Percentiles rank a stretch among this genome's conserved stretches.
phyloP scores from a whole-genome alignment of 2,329 filamentous ascomycete genomes.

The Samsoniella hepiali region DNA sequence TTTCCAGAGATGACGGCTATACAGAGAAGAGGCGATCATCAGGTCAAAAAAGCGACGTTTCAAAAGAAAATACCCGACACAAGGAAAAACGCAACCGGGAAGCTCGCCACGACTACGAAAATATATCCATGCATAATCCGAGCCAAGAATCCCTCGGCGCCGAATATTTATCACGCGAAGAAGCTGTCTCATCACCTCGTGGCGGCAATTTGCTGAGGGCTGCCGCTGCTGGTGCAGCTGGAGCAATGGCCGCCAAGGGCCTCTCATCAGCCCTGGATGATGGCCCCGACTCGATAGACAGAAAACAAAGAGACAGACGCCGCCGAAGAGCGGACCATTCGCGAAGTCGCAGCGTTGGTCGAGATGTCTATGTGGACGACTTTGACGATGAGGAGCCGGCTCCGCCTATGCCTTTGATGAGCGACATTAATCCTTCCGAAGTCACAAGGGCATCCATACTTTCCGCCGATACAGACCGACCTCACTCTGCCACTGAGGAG shows the following conservation, averaged over 20 bases:
- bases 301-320: slow-evolving; percentile 49
- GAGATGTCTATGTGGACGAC: slow-evolving; percentile 47
- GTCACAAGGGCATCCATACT: slow-evolving; percentile 83
- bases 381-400: slow-evolving; percentile 54
- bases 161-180: slow-evolving; percentile 30
- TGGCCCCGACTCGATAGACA: slow-evolving; percentile 46
- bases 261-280: slow-evolving; percentile 35
- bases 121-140: slow-evolving; percentile 46
- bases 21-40: slow-evolving; percentile 61
- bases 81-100: slow-evolving; percentile 50
- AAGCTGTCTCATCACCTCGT: slow-evolving; percentile 45
- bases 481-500: slow-evolving; percentile 64
- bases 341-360: slow-evolving; percentile 42
- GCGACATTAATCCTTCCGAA: slow-evolving; percentile 81
- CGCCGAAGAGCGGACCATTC: slow-evolving; percentile 50
- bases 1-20: slow-evolving; percentile 54
- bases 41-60: slow-evolving; percentile 49
- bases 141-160: slow-evolving; percentile 47
- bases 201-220: slow-evolving; percentile 44
- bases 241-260: slow-evolving; percentile 35
- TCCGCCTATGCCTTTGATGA: slow-evolving; percentile 82
- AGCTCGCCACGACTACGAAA: slow-evolving; percentile 52
- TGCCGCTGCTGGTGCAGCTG: slow-evolving; percentile 44
- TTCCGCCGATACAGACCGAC: slow-evolving; percentile 73
- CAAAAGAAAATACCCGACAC: slow-evolving; percentile 49